Evolutionary conservation across 805 yeast species (phyloP), one percentile per base, ranked within the genome.

Genomic region (Kodamaea jinghongensis): DNA sequence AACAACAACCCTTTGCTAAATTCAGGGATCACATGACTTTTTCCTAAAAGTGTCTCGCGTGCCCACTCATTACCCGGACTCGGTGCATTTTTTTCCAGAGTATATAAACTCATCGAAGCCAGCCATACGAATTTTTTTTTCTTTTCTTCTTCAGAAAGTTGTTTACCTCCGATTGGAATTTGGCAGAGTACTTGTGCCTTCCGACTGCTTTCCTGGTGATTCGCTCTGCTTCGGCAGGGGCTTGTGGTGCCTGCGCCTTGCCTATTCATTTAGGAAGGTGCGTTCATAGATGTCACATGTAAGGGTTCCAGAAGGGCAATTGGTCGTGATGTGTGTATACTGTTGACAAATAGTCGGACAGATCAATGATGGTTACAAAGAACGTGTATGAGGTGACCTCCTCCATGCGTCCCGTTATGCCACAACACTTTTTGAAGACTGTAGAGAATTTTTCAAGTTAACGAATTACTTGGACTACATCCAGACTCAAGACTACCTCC

Each of bases 361-460:
- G 71, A 64, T 45, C 30, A 52, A 60, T 50, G 31, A 65, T 65
- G 72, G 59, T 61, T 66, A 64, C 50, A 53, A 56, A 68, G 74
- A 51, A 68, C 64, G 59, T 61, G 56, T 54, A 48, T 42, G 58
- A 55, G 67, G 58, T 20, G 27, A 58, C 55, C 52, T 65, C 67
- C 56, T 48, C 49, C 33, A 53, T 44, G 71, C 63, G 55, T 68
- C 74, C 74, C 74, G 74, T 68, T 65, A 66, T 54, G 54, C 60
- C 73, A 67, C 67, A 34, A 68, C 67, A 67, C 23, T 20, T 20
- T 20, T 20, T 20, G 23, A 20, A 20, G 23, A 20, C 8, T n/a
- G n/a, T n/a, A n/a, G n/a, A n/a, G n/a, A n/a, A n/a, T n/a, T n/a
- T n/a, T n/a, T n/a, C n/a, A n/a, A n/a, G n/a, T n/a, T n/a, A n/a